Evolutionary conservation across 257 asterid species (phyloP), one percentile per base, ranked within the genome.

Genomic region (Plantago elongata): DNA sequence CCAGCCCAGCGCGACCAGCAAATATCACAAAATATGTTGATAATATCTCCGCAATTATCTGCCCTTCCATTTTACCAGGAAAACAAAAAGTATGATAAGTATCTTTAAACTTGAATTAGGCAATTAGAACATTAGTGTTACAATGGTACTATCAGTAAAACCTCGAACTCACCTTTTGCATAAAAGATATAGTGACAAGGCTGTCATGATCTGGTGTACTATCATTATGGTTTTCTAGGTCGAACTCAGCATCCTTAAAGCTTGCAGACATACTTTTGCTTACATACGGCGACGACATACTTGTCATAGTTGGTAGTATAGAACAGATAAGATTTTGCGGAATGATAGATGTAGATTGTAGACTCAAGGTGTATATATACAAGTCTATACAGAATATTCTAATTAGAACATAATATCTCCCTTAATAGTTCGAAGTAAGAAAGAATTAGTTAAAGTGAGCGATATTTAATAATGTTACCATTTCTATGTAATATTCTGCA

Each of bases 1-100:
- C 54, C 9, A 70, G 60, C 14, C 76, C 71, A 9, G 74, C 65
- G 9, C 68, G 68, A 46, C 77, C 80, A 50, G 69, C 70, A 13
- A 75, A 71, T 51, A 75, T 51, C 54, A 75, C 55, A 45, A 75
- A 66, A 57, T 75, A 75, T 0, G 77, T 75, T 2, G 76, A 76
- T 45, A 70, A 45, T 13, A 54, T n/a, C 71, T 75, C 80, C 7
- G 76, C 76, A 11, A 75, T 60, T 46, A 75, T n/a, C 80, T 75
- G 40, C 30, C 40, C 37, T 7, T 52, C 22, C 9, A 49, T 34
- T 11, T 14, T 52, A 52, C 12, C 30, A 51, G 27, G 57, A 16
- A 16, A 51, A n/a, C n/a, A n/a, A 51, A 44, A 45, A 45, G 16
- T 2, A 34, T 13, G 27, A 11, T 3, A 40, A n/a, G 27, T 29